Base-by-base conservation (phyloP, 768 basidiomycete genomes). In the Kwoniella shandongensis region DNA sequence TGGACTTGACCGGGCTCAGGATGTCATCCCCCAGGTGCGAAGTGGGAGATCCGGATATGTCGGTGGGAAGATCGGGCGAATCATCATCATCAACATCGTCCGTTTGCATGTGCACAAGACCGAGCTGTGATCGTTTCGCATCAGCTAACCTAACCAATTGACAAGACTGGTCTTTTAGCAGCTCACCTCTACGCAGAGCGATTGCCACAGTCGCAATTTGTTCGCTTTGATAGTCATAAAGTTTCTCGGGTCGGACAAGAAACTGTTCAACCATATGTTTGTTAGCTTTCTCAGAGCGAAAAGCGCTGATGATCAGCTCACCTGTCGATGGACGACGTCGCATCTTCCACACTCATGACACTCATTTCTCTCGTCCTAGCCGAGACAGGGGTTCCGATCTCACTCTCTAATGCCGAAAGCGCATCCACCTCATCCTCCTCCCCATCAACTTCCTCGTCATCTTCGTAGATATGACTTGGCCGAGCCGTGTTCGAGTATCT, bases 191-290 rank as follows among this genome's bases (percentile, higher is more conserved):
- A 65, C 54, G 38, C 67, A 69, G 18, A 73, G 51, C 1, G 70
- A 65, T 53, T 73, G 70, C 70, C 70, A 73, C 6, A 73, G 52
- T n/a, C 65, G 44, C 11, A 73, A 42, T 38, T 67, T 73, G 45
- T 73, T 69, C 7, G 56, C 68, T 41, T 62, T 60, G 36, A 46
- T 48, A 4, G 55, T 42, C 44, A 59, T 66, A 39, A 60, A 63
- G 15, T 40, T 44, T 5, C 26, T 38, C 2, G 64, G 55, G 26
- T 73, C 62, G 22, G 32, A 56, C 1, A 70, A 25, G 62, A 73
- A 73, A 22, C 70, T 72, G 26, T n/a, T 23, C n/a, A 18, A n/a
- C 8, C 22, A 42, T 17, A 42, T 8, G n/a, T 42, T 22, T 7
- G 18, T 46, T 22, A 46, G 45, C 27, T 46, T 25, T 12, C 12